phyloP scores from a whole-genome alignment of 352 stramenopile genomes.

The Plasmopara muralis region DNA sequence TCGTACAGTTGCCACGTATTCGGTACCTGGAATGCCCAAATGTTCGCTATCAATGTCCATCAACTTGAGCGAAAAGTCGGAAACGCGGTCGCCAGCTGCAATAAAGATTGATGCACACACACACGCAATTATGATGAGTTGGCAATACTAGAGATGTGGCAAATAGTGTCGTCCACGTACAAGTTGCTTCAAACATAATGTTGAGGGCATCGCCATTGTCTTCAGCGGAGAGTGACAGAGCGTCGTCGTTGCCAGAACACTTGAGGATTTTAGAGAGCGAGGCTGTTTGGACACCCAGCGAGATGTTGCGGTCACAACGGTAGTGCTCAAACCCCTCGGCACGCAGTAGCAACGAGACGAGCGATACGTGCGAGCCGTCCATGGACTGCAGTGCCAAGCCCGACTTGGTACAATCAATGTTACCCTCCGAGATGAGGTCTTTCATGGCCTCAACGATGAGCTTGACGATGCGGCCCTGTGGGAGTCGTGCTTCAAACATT shows the following conservation, averaged over 20 bases:
- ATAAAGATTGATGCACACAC: constrained; percentile 4
- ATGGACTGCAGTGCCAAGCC: constrained; percentile 96
- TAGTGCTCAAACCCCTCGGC: constrained; percentile 97
- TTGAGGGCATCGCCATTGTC: constrained; percentile 94
- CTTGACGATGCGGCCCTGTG: constrained; percentile 96
- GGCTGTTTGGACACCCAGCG: constrained; percentile 94
- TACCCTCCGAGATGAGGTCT: constrained; percentile 98
- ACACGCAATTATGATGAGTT: not conserved
- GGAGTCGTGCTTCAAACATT: constrained; percentile 99
- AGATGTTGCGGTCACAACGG: constrained; percentile 96
- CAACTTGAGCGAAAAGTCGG: constrained; percentile 98
- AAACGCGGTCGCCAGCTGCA: constrained; percentile 86
- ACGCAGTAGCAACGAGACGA: constrained; percentile 93
- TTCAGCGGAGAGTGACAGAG: constrained; percentile 97
- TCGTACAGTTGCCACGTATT: constrained; percentile 94
- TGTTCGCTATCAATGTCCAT: constrained; percentile 99
- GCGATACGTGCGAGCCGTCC: constrained; percentile 98
- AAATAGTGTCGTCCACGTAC: constrained; percentile 32
- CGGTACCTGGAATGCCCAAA: constrained; percentile 96
- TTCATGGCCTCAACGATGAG: constrained; percentile 99
- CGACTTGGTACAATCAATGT: constrained; percentile 94
- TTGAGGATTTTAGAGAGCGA: constrained; percentile 99
- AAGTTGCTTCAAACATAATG: constrained; percentile 97
- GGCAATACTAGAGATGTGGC: not conserved
- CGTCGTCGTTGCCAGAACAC: constrained; percentile 97